Evolutionary conservation across 495 filamentous ascomycete genomes (phyloP), one percentile per base, ranked within the genome.

Genomic region (Melanomma pulvis-pyrius): DNA sequence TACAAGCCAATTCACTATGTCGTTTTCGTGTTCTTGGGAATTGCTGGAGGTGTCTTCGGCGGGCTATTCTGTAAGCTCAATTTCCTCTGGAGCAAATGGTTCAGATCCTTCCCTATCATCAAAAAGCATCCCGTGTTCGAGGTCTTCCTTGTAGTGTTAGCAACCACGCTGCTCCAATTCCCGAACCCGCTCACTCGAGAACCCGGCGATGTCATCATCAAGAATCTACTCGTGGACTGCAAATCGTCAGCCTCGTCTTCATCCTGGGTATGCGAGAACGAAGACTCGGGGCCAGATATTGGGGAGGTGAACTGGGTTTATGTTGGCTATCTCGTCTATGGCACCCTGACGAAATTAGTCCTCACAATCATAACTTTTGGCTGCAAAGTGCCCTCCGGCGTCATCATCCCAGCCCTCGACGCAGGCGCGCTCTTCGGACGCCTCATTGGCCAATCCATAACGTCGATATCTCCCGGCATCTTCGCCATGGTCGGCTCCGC

Each of bases 401-500:
- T 86, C 61, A 86, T 86, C 74, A 85, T 85, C 59, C 84, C 84
- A 1, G 82, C 84, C 13, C 79, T 86, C 21, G 82, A 83, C 53
- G 82, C 80, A 11, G 84, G 84, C 11, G 82, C 83, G 11, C 78
- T 86, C 50, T 85, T 84, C 61, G 84, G 83, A 22, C 76, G 83
- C 2, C 77, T 86, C 3, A 67, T 86, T 15, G 83, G 83, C 5
- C 82, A 86, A 71, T 74, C 71, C 32, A 73, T 84, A 24, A 66
- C 74, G 3, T 65, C 69, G 29, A 83, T 82, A 19, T 82, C 81
- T 1, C 82, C 83, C 0, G 83, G 83, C 24, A 84, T 86, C 59
- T 86, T 85, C 68, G 83, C 83, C 65, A 85, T 85, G 82, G 82
- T 85, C 52, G 84, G 84, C n/a, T 81, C 84, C 0, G 82, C 80